Evolutionary conservation across 148 eudicot species (phyloP).

Genomic region (Diospyros lotus): DNA sequence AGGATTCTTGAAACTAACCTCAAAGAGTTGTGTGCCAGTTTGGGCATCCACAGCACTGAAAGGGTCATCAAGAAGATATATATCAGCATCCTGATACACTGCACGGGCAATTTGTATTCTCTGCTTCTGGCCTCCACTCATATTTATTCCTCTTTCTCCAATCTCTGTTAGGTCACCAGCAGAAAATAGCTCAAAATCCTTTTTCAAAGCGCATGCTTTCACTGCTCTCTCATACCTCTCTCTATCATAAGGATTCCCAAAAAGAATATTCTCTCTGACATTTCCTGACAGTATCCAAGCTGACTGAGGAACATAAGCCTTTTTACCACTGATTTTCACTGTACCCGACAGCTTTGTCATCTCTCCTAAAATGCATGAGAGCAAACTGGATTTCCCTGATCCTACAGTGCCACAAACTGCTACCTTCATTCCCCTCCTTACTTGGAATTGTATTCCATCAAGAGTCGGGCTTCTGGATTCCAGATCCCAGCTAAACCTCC

Average conservation of each 20-base stretch:
- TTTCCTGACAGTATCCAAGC: constrained; percentile 95
- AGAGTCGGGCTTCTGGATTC: constrained; percentile 50
- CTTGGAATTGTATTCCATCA: constrained; percentile 47
- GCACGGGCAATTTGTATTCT: constrained; percentile 99
- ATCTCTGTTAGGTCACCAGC: constrained; percentile 89
- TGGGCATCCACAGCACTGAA: constrained; percentile 99
- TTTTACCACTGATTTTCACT: constrained; percentile 75
- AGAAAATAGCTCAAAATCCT: constrained; percentile 89
- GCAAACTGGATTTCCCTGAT: constrained; percentile 93
- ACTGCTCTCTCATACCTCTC: constrained; percentile 59
- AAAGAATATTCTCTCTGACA: constrained; percentile 81
- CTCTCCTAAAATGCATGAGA: constrained; percentile 83
- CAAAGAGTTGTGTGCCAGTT: constrained; percentile 88
- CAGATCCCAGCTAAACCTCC: constrained; percentile 68
- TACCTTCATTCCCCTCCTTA: constrained; percentile 83
- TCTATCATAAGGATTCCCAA: constrained; percentile 69
- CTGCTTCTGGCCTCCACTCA: constrained; percentile 99
- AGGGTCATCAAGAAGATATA: constrained; percentile 94
- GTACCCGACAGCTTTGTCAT: constrained; percentile 61
- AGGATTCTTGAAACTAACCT: constrained; percentile 40
- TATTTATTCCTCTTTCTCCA: constrained; percentile 94
- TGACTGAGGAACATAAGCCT: constrained; percentile 94
- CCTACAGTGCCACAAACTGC: constrained; percentile 98
- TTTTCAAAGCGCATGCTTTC: constrained; percentile 72
- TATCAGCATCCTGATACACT: constrained; percentile 88